Base-by-base conservation (phyloP, 805 yeast genomes). In the Candida takata region DNA sequence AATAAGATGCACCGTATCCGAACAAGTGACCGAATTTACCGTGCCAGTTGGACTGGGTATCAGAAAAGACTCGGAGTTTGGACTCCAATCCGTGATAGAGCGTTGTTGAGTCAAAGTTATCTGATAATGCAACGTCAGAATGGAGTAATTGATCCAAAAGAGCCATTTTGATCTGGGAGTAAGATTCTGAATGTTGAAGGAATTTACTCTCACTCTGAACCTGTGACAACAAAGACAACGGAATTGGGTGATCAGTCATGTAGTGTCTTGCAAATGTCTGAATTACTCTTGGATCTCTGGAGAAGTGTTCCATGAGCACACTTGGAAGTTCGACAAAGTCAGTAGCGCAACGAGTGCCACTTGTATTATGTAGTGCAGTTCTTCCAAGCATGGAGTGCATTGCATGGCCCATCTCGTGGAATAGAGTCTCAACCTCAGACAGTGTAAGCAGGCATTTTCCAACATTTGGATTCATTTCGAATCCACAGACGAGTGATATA, bases 401-500 rank as follows among this genome's bases (percentile, higher is more conserved):
- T 1, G 97, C 97, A 59, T 92, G 98, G 1, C 98, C 98, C 95
- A 92, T 87, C 60, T 92, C 98, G 60, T 92, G 98, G 64, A 92
- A 92, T 14, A 92, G 63, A 0, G 98, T 92, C 49, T 90, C 95
- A 15, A 90, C 87, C 51, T 92, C 97, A 38, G 70, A 73, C 38
- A 84, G 66, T 10, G 79, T 67, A 27, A 90, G 60, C 14, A 84
- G 62, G 21, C 88, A 78, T 16, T 74, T 71, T 8, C 60, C 57
- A n/a, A 53, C 48, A 21, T 60, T 67, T 3, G 60, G 56, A 13
- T 60, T 52, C 24, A 62, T 64, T 2, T 64, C 60, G 55, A 92
- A 90, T 52, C 87, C 86, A 55, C 97, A 92, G 13, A 86, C 84
- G 17, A 90, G 64, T 1, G 95, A 84, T 33, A 92, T 84, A 7